Base-by-base conservation (phyloP, 2,329 filamentous ascomycete genomes). In the Verticillium nonalfalfae region DNA sequence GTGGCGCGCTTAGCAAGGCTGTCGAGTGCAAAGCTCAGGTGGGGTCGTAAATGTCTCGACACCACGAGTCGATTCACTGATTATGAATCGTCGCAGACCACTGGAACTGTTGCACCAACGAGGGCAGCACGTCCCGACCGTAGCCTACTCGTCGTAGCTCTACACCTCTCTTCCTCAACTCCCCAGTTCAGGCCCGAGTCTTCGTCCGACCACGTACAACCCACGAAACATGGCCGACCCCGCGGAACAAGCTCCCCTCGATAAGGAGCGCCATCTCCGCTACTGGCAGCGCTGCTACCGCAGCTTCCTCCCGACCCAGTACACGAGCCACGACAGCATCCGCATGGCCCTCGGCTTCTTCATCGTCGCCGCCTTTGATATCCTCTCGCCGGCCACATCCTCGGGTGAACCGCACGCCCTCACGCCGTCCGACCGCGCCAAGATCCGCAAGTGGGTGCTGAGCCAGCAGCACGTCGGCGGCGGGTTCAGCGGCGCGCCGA, bases 211-310 rank as follows among this genome's bases (percentile, higher is more conserved):
- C 18, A n/a, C 15, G 45, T 9, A 11, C 9, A 7, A 11, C 45
- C 7, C 39, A 13, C 45, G n/a, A 52, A 52, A 34, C 21, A 59
- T 69, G 67, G 60, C 64, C 3, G 60, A 66, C 26, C 61, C 65
- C 13, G 58, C 69, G 74, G 3, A 21, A 52, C 18, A 52, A 11
- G 45, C 18, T 4, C 67, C 71, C 31, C 76, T 90, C 64, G 79
- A 90, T 71, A 85, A 81, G 62, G 79, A 84, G 57, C 84, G 82
- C 61, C 95, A 99, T 74, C 80, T 95, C 72, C 91, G 90, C 72
- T 99, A 97, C 83, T 99, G 93, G 89, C 85, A 93, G 66, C 88
- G 93, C 72, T 97, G 94, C 73, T 84, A 95, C 66, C 90, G 89
- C 72, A 89, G 88, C 31, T 84, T 89, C 64, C 86, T 99, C 7